Evolutionary conservation across 78 protist genomes (phyloP).

Genomic region (Emiliania huxleyi): DNA sequence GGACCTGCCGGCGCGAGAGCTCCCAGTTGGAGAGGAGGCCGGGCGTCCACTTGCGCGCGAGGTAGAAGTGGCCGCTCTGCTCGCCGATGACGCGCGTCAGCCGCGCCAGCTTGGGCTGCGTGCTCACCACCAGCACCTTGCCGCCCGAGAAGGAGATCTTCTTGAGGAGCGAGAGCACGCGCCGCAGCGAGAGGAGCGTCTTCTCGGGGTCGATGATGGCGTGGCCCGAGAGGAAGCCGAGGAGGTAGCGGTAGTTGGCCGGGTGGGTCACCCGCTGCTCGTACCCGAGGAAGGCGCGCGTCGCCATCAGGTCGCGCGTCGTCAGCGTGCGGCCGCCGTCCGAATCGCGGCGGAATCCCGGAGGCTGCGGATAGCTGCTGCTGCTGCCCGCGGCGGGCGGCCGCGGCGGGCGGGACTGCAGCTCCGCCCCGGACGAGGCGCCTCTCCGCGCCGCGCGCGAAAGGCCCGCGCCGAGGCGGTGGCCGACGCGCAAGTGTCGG

Average conservation of each 20-base stretch:
- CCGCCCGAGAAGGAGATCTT: neutral
- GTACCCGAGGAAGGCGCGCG: neutral
- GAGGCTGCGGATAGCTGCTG: neutral
- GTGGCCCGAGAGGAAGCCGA: neutral
- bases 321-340: neutral
- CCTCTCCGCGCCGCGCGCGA: too few relatives aligned
- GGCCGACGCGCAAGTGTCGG: too few relatives aligned
- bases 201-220: constrained; percentile 10
- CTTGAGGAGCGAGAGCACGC: neutral
- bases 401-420: too few relatives aligned
- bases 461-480: too few relatives aligned
- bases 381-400: too few relatives aligned
- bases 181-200: neutral
- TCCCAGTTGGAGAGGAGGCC: neutral
- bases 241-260: neutral
- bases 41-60: neutral
- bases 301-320: neutral
- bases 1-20: neutral
- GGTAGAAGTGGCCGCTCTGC: constrained; percentile 10
- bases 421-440: too few relatives aligned
- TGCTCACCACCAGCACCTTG: neutral
- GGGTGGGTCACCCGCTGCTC: neutral
- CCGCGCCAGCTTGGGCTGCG: constrained; percentile 1
- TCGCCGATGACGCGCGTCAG: neutral
- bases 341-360: neutral